Evolutionary conservation across 2,329 filamentous ascomycete species (phyloP), one percentile per base, ranked within the genome.

Genomic region (Colletotrichum musicola): DNA sequence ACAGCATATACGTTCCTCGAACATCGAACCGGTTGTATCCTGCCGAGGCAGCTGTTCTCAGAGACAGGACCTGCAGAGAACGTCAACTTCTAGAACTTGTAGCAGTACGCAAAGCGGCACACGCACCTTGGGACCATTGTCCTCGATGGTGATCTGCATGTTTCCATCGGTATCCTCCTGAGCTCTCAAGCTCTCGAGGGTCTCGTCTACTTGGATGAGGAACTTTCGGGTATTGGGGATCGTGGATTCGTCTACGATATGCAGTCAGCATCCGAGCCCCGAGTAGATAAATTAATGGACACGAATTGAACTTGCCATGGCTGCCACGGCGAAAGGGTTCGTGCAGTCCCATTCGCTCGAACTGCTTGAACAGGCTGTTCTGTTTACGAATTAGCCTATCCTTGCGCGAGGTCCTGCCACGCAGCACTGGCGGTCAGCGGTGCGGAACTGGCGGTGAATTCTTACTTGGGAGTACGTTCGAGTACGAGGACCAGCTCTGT

Each of bases 101-200:
- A n/a, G 14, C 40, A 20, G 30, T 50, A 42, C 6, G 18, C n/a
- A 55, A 16, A 42, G 38, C 25, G n/a, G 13, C n/a, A 27, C 56
- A 25, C 76, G 71, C 79, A 92, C 93, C 87, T 98, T 99, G 57
- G 96, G 95, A 0, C 96, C 96, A 72, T 89, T 88, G 81, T 99
- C 96, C 77, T 98, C 96, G 74, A 98, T 97, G 35, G 96, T 99
- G 79, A 99, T 99, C 80, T 98, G 95, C 86, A 94, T 93, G 80
- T 99, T 98, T 64, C 89, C 86, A 80, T 99, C 95, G 35, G 95
- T 97, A 77, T 99, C 96, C 80, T 99, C 96, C 73, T 95, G 92
- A 44, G 89, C 89, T 70, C 94, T 86, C 51, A 99, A 85, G 68
- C 88, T 91, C 76, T 94, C 87, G 65, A 97, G 86, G 0, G 95